phyloP scores from a whole-genome alignment of 257 asterid genomes.

The Vinca minor region DNA sequence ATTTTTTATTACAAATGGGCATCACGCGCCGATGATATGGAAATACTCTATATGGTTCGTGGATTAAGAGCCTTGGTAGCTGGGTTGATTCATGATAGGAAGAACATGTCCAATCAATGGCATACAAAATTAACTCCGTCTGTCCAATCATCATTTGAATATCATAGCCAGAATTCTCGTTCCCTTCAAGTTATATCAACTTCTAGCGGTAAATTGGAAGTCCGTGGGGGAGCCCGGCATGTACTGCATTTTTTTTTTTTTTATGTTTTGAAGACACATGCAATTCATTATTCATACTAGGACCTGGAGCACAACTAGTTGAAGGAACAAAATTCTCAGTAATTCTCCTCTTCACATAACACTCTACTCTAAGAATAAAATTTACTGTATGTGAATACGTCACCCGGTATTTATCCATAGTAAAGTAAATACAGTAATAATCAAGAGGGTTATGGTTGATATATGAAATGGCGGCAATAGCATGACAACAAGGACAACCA shows the following conservation, averaged over 20 bases:
- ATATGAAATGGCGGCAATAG: slow-evolving; percentile 52
- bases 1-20: slow-evolving; percentile 76
- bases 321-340: slow-evolving; percentile 52
- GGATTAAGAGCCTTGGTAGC: slow-evolving; percentile 55
- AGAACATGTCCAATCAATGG: slow-evolving; percentile 57
- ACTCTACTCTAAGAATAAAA: slow-evolving; percentile 46
- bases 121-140: slow-evolving; percentile 63
- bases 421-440: slow-evolving; percentile 67
- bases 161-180: slow-evolving; percentile 49
- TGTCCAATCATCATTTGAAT: slow-evolving; percentile 65
- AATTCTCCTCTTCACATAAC: slow-evolving; percentile 28
- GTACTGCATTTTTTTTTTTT: slow-evolving; percentile 81
- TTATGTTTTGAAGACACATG: slow-evolving; percentile 54
- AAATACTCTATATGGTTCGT: slow-evolving; percentile 89
- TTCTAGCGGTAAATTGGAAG: slow-evolving; percentile 50
- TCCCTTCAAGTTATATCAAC: slow-evolving; percentile 36
- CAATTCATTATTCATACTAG: slow-evolving; percentile 60
- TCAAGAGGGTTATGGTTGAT: slow-evolving; percentile 46
- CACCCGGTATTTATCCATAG: slow-evolving; percentile 48
- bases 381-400: slow-evolving; percentile 61
- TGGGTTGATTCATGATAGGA: slow-evolving; percentile 54
- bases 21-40: slow-evolving; percentile 79
- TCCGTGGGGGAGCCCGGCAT: slow-evolving; percentile 82
- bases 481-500: slow-evolving; percentile 90
- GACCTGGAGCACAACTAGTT: slow-evolving; percentile 88